phyloP scores from a whole-genome alignment of 2,329 filamentous ascomycete species.

The Penicillium sp. region DNA sequence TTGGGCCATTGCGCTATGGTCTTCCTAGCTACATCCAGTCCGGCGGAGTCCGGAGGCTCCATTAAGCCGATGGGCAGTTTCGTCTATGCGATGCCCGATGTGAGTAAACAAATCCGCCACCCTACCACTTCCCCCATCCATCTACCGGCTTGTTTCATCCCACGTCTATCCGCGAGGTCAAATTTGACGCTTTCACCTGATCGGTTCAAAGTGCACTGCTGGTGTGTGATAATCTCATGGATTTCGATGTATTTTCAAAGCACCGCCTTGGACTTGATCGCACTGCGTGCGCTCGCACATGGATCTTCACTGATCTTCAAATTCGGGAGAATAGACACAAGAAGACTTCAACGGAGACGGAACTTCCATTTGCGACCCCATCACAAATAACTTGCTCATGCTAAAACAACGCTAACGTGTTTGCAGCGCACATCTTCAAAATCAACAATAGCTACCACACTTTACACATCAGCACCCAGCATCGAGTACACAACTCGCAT shows the following conservation, averaged over 20 bases:
- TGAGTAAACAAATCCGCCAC: slow-evolving; percentile 44
- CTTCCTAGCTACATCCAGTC: slow-evolving; percentile 58
- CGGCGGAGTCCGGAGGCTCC: slow-evolving; percentile 42
- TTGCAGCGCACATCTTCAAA: slow-evolving; percentile 45
- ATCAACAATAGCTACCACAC: slow-evolving; percentile 70
- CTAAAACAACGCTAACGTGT: slow-evolving; percentile 8
- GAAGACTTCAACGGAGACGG: no score
- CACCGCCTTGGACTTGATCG: no score
- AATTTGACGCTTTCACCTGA: no score
- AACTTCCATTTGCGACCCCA: no score
- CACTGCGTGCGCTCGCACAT: no score
- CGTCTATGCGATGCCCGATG: slow-evolving; percentile 90
- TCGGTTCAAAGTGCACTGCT: no score
- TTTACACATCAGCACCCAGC: slow-evolving; percentile 72
- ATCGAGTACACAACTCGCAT: slow-evolving; percentile 85
- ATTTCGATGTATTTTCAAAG: no score
- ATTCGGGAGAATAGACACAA: no score
- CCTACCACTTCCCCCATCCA: not conserved
- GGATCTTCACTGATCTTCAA: no score
- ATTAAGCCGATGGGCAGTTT: slow-evolving; percentile 75
- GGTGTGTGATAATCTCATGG: no score
- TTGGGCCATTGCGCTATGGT: slow-evolving; percentile 56
- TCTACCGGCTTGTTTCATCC: not conserved
- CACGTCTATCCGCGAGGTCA: no score
- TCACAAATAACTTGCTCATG: no score